Evolutionary conservation across 345 rosid species (phyloP), one percentile per base, ranked within the genome.

Genomic region (Streptanthus diversifolius): DNA sequence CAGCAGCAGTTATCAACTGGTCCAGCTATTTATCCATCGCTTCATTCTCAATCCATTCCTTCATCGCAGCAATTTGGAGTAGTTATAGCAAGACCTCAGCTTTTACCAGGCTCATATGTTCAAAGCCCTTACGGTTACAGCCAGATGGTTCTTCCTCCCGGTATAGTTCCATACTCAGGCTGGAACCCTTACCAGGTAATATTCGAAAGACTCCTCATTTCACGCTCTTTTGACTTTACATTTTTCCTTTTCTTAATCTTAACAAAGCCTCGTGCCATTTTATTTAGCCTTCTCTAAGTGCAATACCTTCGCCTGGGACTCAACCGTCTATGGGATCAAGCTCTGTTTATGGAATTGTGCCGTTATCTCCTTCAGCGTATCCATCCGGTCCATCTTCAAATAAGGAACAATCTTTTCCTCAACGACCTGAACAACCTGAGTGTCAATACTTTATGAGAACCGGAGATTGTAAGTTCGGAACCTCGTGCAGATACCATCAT

Each of bases 401-500:
- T 82, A 86, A 75, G 78, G 97, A 90, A 29, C 83, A 73, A 12
- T 44, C 72, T 32, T 92, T 87, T 84, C 99, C 99, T 3, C 91
- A 88, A 66, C 85, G 96, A 75, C 96, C 88, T 27, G 97, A 90
- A 66, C 90, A 91, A 49, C 96, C 88, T 2, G 96, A 91, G 59
- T 91, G 99, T 81, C 97, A 82, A 63, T 82, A 86, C 82, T 95
- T 82, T 82, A 58, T 90, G 85, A 95, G 83, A 82, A 95, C 93
- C 4, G 93, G 97, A 18, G 89, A 89, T 14, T 95, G 99, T 83
- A 91, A 82, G 83, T 91, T 80, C 24, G 93, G 96, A 70, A 82
- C 92, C 30, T 86, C 89, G 0, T 91, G 99, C 85, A 90, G 80
- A 86, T 95, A 82, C 76, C 97, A 95, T 83, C 99, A 95, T 74